phyloP scores from a whole-genome alignment of 1,139 yeast species.

The Debaryomyces singareniensis region DNA sequence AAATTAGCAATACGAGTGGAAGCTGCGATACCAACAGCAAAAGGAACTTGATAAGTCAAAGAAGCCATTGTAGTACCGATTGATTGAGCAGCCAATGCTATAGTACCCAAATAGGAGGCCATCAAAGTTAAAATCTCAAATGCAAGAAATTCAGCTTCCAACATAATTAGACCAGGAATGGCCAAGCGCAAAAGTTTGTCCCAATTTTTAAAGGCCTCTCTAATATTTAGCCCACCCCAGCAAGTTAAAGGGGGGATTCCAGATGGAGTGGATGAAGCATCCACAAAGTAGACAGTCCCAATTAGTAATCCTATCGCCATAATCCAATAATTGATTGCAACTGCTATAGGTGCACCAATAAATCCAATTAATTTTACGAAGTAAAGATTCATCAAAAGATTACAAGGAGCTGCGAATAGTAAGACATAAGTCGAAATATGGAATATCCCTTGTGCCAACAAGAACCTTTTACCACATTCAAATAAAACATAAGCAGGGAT shows the following conservation, averaged over 20 bases:
- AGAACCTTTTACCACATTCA: constrained; percentile 49
- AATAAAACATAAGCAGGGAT: constrained; percentile 50
- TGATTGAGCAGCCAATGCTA: constrained; percentile 52
- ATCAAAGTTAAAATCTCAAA: constrained; percentile 52
- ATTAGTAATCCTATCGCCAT: constrained; percentile 44
- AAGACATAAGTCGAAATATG: constrained; percentile 48
- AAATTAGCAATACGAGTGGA: constrained; percentile 56
- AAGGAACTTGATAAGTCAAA: constrained; percentile 47
- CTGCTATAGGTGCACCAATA: constrained; percentile 56
- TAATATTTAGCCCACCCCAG: constrained; percentile 28
- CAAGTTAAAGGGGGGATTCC: constrained; percentile 39
- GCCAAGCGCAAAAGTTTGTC: constrained; percentile 41
- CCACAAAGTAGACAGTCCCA: constrained; percentile 32
- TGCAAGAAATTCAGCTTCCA: constrained; percentile 54
- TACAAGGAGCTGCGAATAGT: constrained; percentile 48
- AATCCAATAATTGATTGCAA: constrained; percentile 49
- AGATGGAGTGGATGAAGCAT: constrained; percentile 33
- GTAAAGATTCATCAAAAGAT: constrained; percentile 41
- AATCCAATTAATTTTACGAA: constrained; percentile 37
- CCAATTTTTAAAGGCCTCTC: constrained; percentile 38
- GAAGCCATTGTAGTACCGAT: constrained; percentile 53
- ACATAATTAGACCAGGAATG: constrained; percentile 52
- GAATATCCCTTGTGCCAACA: constrained; percentile 50
- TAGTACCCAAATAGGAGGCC: constrained; percentile 51
- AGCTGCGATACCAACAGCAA: constrained; percentile 55